Base-by-base conservation (phyloP, 306 rosid species). In the Pyrus betulifolia region DNA sequence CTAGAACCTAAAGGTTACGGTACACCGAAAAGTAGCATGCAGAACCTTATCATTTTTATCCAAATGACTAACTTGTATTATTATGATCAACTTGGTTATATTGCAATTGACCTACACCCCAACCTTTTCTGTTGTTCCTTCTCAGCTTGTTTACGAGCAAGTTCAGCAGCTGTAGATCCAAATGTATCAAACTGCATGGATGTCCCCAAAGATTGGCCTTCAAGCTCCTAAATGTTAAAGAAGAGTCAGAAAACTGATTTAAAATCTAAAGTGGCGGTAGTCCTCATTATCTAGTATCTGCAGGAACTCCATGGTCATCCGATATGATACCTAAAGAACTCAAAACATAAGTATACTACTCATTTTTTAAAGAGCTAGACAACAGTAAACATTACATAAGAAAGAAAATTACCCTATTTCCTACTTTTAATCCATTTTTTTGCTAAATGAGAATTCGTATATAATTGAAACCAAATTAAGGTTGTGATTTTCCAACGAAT, bases 131-230 rank as follows among this genome's bases (percentile, higher is more conserved):
- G 89, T 70, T 92, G 97, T 61, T 92, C 99, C 89, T 91, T 88
- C 85, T 92, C 96, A 63, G 91, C 96, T 82, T 95, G 92, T 85
- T 92, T 89, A 62, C 85, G 96, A 81, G 96, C 97, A 78, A 87
- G 69, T 83, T 95, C 98, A 73, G 89, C 87, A 58, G 96, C 92
- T 33, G 99, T 91, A 68, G 77, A 86, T 78, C 99, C 99, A 82
- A 92, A 95, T 52, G 99, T 92, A 79, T 95, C 99, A 80, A 95
- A 95, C 91, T 92, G 92, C 5, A 87, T 79, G 21, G 99, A 88
- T 11, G 96, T 92, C 80, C 93, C 93, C 84, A 95, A 75, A 74
- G 88, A 81, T 76, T 31, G 93, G 76, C 97, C 97, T 83, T 91
- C 96, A 87, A 95, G 51, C 38, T 95, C 97, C 99, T 95, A 62